Conservation (phyloP, 371 early-diverging fungal species). For the Actinomortierella ambigua region DNA sequence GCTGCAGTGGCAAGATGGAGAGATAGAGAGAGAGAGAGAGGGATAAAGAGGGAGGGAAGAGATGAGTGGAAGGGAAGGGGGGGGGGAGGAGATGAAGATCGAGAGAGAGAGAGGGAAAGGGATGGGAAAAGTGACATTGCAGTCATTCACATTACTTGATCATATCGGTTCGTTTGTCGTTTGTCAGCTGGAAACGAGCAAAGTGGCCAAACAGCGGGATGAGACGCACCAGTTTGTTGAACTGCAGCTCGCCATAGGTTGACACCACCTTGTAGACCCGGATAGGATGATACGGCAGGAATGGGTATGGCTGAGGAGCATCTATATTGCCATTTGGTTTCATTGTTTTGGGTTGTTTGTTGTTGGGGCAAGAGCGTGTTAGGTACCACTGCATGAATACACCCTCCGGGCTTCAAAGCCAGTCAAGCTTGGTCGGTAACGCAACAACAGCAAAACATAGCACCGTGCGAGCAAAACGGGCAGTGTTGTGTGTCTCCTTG, state of each 20-base stretch:
- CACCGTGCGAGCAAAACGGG: too few relatives aligned
- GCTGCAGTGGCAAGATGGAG: background rate
- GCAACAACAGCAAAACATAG: too few relatives aligned
- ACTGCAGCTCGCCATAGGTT: conserved; percentile 36
- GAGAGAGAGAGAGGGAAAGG: background rate
- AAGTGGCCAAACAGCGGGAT: conserved; percentile 44
- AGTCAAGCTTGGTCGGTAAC: too few relatives aligned
- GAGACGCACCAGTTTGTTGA: conserved; percentile 36
- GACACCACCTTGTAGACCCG: conserved; percentile 45
- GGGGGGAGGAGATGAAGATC: too few relatives aligned
- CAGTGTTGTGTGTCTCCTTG: too few relatives aligned
- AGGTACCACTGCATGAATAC: too few relatives aligned
- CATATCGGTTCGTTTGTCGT: conserved; percentile 37
- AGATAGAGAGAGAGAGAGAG: background rate
- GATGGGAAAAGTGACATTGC: background rate
- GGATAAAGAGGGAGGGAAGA: background rate
- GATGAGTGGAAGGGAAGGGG: background rate
- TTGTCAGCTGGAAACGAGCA: conserved; percentile 45
- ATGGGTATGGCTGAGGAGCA: conserved; percentile 42
- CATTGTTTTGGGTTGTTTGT: too few relatives aligned
- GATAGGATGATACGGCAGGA: conserved; percentile 39
- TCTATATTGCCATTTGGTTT: conserved; percentile 11
- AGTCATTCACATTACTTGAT: conserved; percentile 22
- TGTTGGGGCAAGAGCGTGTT: too few relatives aligned
- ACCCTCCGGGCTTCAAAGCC: too few relatives aligned